A percentile compares a stretch with the other conserved stretches of the same genome.
phyloP scores from a whole-genome alignment of 345 rosid species.

The Conringia planisiliqua region DNA sequence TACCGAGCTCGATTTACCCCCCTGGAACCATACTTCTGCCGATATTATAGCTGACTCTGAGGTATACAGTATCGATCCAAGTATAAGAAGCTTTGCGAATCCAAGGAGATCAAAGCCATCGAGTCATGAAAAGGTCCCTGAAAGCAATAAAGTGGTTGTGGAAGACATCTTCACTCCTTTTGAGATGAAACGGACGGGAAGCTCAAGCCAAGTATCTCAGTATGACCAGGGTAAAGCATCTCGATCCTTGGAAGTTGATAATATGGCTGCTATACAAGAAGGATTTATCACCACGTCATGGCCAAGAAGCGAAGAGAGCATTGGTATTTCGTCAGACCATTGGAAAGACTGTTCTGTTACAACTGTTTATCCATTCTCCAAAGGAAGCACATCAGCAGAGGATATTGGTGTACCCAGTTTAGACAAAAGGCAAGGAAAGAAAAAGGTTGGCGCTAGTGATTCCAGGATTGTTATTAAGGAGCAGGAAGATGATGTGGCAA shows the following conservation, averaged over 20 bases:
- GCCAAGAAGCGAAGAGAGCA: conserved; percentile 46
- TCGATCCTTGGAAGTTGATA: conserved; percentile 9
- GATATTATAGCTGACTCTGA: conserved; percentile 11
- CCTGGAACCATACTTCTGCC: conserved; percentile 20
- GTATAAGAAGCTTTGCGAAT: neutral
- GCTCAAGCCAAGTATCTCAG: conserved; percentile 9
- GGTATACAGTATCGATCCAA: conserved; percentile 15
- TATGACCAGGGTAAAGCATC: conserved; percentile 20
- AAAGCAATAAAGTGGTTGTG: neutral
- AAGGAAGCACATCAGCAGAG: conserved; percentile 45
- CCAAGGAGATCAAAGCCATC: neutral
- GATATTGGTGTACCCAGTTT: conserved; percentile 32
- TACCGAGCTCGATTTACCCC: conserved; percentile 19
- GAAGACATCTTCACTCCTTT: conserved; percentile 13
- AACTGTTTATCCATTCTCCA: conserved; percentile 60
- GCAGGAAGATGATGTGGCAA: conserved; percentile 81
- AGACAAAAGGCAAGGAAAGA: conserved; percentile 65
- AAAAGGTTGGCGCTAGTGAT: conserved; percentile 48
- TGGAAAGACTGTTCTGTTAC: conserved; percentile 81
- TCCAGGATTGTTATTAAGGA: conserved; percentile 52
- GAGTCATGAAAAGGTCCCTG: neutral
- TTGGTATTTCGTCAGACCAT: conserved; percentile 44
- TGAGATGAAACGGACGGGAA: conserved; percentile 3
- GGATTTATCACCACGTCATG: conserved; percentile 42
- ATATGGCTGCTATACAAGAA: conserved; percentile 23